Evolutionary conservation across 179 eudicot genomes (phyloP).

Genomic region (Vitellaria paradoxa): DNA sequence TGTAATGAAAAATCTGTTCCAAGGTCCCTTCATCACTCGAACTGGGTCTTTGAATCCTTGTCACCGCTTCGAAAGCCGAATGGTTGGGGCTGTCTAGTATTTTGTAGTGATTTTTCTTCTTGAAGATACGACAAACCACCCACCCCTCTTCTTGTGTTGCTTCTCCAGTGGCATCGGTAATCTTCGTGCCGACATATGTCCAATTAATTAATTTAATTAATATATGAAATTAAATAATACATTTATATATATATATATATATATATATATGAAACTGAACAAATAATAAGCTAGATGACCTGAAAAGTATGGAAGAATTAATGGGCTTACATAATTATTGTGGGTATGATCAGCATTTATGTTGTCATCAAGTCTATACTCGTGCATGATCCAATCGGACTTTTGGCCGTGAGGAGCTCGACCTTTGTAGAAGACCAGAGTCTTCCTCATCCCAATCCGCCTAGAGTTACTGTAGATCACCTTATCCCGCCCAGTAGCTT

Average conservation of each 20-base stretch:
- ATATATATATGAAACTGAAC: background rate
- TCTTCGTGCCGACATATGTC: slow-evolving; percentile 18
- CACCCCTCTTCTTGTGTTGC: slow-evolving; percentile 61
- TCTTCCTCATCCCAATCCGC: slow-evolving; percentile 71
- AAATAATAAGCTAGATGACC: background rate
- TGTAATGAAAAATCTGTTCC: slow-evolving; percentile 53
- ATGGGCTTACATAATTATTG: slow-evolving; percentile 11
- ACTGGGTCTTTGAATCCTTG: background rate
- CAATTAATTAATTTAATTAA: background rate
- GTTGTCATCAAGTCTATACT: slow-evolving; percentile 54
- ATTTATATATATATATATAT: too few relatives aligned
- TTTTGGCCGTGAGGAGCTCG: slow-evolving; percentile 77
- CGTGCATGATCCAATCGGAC: slow-evolving; percentile 83
- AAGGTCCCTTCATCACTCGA: slow-evolving; percentile 39
- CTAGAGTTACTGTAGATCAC: slow-evolving; percentile 40
- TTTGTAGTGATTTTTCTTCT: slow-evolving; percentile 52
- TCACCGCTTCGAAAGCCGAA: background rate
- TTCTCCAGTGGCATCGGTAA: slow-evolving; percentile 34
- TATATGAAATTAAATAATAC: background rate
- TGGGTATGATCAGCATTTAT: background rate
- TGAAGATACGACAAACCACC: slow-evolving; percentile 71
- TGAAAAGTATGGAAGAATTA: background rate
- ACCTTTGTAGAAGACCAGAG: slow-evolving; percentile 69
- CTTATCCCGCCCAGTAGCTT: slow-evolving; percentile 71
- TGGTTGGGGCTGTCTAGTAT: slow-evolving; percentile 26